Conservation (phyloP, 441 rosid genomes). For the Mallotus repandus region DNA sequence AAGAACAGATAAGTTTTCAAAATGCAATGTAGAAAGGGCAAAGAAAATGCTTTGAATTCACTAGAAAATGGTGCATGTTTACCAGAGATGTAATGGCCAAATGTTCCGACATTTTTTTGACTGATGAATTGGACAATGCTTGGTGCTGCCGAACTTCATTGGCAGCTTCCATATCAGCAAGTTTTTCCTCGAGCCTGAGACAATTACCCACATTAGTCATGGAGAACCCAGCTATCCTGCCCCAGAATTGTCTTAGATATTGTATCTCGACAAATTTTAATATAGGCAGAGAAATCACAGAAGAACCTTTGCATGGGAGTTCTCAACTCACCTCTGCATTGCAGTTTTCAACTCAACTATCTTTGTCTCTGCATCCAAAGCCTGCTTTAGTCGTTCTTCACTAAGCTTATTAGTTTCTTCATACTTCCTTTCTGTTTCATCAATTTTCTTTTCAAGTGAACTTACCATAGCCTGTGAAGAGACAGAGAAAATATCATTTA, state of each 20-base stretch:
- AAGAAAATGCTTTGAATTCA: not conserved
- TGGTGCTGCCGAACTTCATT: constrained; percentile 64
- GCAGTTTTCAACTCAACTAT: constrained; percentile 77
- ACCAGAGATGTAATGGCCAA: constrained; percentile 50
- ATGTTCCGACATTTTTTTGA: constrained; percentile 47
- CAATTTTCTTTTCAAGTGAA: constrained; percentile 79
- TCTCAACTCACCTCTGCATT: constrained; percentile 80
- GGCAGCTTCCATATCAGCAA: constrained; percentile 76
- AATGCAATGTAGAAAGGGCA: constrained; percentile 4
- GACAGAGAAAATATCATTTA: constrained; percentile 3
- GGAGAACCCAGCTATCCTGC: constrained; percentile 11
- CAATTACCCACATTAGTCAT: constrained; percentile 20
- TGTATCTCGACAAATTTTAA: not conserved
- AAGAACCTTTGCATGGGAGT: constrained; percentile 77
- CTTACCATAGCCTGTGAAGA: constrained; percentile 59
- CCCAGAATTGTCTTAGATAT: constrained; percentile 17
- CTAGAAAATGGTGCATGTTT: constrained; percentile 21
- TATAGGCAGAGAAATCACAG: constrained; percentile 10
- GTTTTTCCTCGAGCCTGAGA: constrained; percentile 77
- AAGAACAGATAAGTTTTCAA: constrained; percentile 18
- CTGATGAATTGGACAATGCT: constrained; percentile 46
- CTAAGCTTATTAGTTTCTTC: constrained; percentile 75
- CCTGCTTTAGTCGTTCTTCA: constrained; percentile 81
- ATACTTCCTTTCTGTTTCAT: constrained; percentile 77
- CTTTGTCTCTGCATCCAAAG: constrained; percentile 71